phyloP scores from a whole-genome alignment of 2,329 filamentous ascomycete species.

The Aspergillus sp. region DNA sequence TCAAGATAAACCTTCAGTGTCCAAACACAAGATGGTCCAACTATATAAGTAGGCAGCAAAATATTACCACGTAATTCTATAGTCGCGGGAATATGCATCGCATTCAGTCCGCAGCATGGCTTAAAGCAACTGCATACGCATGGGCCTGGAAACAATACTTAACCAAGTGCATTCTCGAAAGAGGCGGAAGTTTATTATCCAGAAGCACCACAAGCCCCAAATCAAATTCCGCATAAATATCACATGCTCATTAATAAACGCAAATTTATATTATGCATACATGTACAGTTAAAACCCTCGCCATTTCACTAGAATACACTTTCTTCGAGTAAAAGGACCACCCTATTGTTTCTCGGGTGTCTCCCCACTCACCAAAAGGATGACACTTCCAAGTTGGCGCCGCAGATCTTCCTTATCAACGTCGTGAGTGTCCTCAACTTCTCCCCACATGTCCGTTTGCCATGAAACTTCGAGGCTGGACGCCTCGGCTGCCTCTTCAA shows the following conservation, averaged over 20 bases:
- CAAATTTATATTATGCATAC: background rate
- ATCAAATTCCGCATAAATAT: background rate
- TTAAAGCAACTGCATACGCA: background rate
- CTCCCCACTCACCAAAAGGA: constrained; percentile 72
- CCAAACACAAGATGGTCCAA: background rate
- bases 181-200: background rate
- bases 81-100: background rate
- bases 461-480: constrained; percentile 83
- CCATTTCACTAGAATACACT: background rate
- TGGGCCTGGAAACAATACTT: background rate
- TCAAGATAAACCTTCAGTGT: constrained; percentile 2
- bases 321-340: background rate
- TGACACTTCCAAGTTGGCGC: constrained; percentile 82
- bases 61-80: background rate
- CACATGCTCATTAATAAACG: background rate
- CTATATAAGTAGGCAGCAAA: background rate
- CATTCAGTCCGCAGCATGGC: background rate
- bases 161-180: no score
- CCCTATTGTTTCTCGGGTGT: constrained; percentile 19
- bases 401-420: constrained; percentile 87
- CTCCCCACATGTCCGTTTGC: constrained; percentile 90
- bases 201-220: background rate
- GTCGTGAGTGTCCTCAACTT: constrained; percentile 97
- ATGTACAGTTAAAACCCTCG: background rate
- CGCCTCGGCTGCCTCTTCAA: constrained; percentile 77